Base-by-base conservation (phyloP, 2,329 filamentous ascomycete species). In the Verticillium tricorpus region DNA sequence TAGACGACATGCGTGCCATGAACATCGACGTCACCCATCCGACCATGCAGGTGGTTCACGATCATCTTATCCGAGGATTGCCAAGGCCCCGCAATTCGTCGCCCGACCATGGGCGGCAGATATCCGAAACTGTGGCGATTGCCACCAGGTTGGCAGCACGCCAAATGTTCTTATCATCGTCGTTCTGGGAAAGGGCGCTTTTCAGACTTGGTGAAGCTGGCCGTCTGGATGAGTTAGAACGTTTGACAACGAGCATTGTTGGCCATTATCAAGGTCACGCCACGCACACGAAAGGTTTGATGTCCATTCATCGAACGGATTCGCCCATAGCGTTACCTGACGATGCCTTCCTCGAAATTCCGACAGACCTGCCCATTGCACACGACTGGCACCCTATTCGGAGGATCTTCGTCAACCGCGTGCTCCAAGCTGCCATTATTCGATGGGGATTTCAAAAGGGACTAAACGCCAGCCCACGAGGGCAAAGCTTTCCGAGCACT, bases 361-460 rank as follows among this genome's bases (percentile, higher is more conserved):
- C 70, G 17, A 70, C 67, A 31, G 82, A 84, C 60, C 69, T 85
- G 14, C 74, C 77, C 1, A 69, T 76, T 28, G 63, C 65, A 11
- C 76, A 78, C 59, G 72, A 70, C 1, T 67, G 75, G 14, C 83
- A 85, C 62, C 83, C 83, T 2, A 61, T 85, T 7, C 76, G 74
- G 50, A 73, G 73, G 40, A 72, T 85, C 22, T 84, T 85, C 64
- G 71, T 76, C 52, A 58, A 64, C 12, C 68, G 39, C 31, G 39
- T 67, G 31, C 61, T 83, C 22, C 71, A 82, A 59, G 70, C 72
- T 1, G 68, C 70, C 2, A 74, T 83, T 17, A 64, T 83, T 9
- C 72, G 80, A 39, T 82, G 78, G 74, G 77, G 78, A 0, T 84
- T 84, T 60, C 72, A 78, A 61, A 69, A 74, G 58, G 73, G 70